phyloP scores from a whole-genome alignment of 2,329 filamentous ascomycete species.

The Xylariaceae sp. region DNA sequence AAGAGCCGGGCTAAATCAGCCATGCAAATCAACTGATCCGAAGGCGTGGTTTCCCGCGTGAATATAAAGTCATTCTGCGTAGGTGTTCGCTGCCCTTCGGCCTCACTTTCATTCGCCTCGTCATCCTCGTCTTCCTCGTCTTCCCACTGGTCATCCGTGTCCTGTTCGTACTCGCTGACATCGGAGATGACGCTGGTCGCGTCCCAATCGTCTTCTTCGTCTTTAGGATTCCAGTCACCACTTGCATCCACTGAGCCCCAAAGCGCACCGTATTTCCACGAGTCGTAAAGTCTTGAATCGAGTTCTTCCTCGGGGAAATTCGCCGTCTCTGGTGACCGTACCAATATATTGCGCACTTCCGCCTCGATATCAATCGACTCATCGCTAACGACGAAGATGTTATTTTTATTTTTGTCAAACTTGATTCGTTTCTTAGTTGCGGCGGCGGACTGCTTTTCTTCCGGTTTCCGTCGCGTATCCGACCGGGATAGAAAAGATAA shows the following conservation, averaged over 20 bases:
- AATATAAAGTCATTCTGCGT: constrained; percentile 57
- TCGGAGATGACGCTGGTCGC: constrained; percentile 69
- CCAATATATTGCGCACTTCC: constrained; percentile 63
- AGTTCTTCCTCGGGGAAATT: constrained; percentile 58
- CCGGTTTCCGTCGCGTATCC: constrained; percentile 30
- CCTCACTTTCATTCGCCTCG: constrained; percentile 19
- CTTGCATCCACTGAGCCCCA: constrained; percentile 80
- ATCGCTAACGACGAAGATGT: constrained; percentile 50
- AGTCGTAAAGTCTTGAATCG: constrained; percentile 69
- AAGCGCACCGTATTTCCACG: constrained; percentile 78
- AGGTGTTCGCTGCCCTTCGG: constrained; percentile 61
- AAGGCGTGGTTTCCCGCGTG: constrained; percentile 49
- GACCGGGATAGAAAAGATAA: constrained; percentile 50
- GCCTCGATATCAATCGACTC: constrained; percentile 73
- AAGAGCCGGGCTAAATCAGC: constrained; percentile 72
- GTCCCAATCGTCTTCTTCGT: constrained; percentile 58
- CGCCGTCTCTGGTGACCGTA: constrained; percentile 33
- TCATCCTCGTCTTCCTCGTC: constrained; percentile 40
- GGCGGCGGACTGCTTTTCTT: constrained; percentile 21
- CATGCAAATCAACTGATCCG: constrained; percentile 59
- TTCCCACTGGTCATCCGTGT: constrained; percentile 43
- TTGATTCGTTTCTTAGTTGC: constrained; percentile 31
- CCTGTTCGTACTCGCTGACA: constrained; percentile 39
- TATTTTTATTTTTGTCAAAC: constrained; percentile 47
- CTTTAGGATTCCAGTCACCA: constrained; percentile 63